phyloP scores from a whole-genome alignment of 202 grass and related monocot species.

The Saccharum hybrid region DNA sequence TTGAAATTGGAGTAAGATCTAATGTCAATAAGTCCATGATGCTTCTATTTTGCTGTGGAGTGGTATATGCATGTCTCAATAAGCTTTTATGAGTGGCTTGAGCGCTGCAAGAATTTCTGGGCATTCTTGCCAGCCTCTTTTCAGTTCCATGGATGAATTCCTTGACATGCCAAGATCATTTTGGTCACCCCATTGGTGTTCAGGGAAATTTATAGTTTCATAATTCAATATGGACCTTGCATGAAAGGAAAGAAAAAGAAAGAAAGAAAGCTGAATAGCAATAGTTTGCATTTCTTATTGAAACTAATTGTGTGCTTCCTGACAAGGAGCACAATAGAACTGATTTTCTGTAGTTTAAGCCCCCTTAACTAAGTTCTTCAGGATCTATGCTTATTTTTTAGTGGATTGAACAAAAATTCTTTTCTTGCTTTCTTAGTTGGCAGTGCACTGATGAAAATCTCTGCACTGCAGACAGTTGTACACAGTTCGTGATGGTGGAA shows the following conservation, averaged over 20 bases:
- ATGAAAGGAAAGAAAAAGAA: neutral
- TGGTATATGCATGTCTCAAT: neutral
- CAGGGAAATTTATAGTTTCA: constrained; percentile 19
- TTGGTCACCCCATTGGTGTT: neutral
- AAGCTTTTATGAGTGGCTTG: neutral
- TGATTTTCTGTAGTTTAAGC: neutral
- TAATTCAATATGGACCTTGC: constrained; percentile 16
- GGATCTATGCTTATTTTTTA: constrained; percentile 4
- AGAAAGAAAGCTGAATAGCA: neutral
- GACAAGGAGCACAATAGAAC: constrained; percentile 11
- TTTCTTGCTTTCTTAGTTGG: constrained; percentile 29
- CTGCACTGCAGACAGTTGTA: constrained; percentile 75
- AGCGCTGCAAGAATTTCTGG: constrained; percentile 24
- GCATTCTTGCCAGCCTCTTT: neutral
- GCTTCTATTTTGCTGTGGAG: constrained; percentile 6
- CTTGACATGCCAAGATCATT: neutral
- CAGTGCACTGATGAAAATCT: constrained; percentile 30
- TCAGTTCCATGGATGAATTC: neutral
- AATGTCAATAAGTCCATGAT: neutral
- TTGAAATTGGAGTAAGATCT: neutral
- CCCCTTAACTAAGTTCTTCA: neutral
- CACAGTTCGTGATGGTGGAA: constrained; percentile 77
- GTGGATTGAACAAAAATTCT: neutral
- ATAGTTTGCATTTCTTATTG: neutral
- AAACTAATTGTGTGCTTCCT: neutral